Percentiles rank a stretch among this genome's conserved stretches.
phyloP scores from a whole-genome alignment of 2,329 filamentous ascomycete species.

The Aureobasidium uvarum region DNA sequence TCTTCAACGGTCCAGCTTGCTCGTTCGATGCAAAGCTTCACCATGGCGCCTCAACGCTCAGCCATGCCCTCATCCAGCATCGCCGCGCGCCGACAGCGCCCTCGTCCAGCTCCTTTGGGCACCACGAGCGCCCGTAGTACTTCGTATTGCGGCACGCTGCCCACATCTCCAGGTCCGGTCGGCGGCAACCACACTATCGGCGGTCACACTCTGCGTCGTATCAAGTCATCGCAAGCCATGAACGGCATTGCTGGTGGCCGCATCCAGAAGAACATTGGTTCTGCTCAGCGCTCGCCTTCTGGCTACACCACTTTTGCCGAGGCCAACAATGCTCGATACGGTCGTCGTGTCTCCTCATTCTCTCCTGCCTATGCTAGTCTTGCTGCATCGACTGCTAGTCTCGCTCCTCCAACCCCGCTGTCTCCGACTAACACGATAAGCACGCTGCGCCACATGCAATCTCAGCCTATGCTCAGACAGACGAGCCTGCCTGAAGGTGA shows the following conservation, averaged over 20 bases:
- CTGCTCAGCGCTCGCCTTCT: constrained; percentile 51
- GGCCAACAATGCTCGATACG: constrained; percentile 47
- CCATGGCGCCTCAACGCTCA: constrained; percentile 36
- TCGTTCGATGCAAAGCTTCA: constrained; percentile 40
- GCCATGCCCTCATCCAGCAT: constrained; percentile 40
- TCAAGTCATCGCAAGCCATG: constrained; percentile 49
- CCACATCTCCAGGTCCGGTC: constrained; percentile 40
- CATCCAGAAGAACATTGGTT: constrained; percentile 48
- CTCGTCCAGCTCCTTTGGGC: constrained; percentile 43
- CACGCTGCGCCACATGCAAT: constrained; percentile 6
- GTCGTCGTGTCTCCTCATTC: constrained; percentile 42
- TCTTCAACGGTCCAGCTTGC: constrained; percentile 37
- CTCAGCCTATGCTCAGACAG: constrained; percentile 38
- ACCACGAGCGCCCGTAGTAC: constrained; percentile 44
- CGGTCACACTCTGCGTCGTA: constrained; percentile 47
- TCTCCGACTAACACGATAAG: constrained; percentile 42
- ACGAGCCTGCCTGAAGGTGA: constrained; percentile 43
- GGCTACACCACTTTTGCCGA: constrained; percentile 48
- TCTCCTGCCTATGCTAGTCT: constrained; percentile 36
- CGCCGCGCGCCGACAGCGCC: constrained; percentile 44
- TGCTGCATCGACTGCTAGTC: constrained; percentile 37
- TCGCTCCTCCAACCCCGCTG: constrained; percentile 51
- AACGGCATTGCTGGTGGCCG: constrained; percentile 45
- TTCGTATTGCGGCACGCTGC: constrained; percentile 44
- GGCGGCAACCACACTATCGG: constrained; percentile 45